Percentiles rank a stretch among this genome's conserved stretches.
Evolutionary conservation across 148 eudicot species (phyloP).

Genomic region (Fagopyrum tataricum): DNA sequence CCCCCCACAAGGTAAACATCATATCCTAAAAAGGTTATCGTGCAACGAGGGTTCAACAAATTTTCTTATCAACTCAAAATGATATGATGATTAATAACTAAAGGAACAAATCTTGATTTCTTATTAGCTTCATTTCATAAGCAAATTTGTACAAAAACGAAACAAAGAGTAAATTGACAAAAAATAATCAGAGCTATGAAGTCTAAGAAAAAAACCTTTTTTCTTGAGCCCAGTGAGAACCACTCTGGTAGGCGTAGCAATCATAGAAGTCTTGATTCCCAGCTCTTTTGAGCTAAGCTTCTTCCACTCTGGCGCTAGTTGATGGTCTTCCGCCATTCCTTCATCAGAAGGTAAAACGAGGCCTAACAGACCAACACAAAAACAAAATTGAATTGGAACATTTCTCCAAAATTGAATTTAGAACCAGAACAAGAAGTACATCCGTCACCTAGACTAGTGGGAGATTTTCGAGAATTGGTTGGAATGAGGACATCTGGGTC

Average conservation of each 20-base stretch:
- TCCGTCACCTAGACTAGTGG: neutral
- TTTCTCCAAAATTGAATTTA: neutral
- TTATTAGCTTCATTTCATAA: neutral
- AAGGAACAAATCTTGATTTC: neutral
- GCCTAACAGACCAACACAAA: neutral
- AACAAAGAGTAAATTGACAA: neutral
- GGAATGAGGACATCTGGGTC: neutral
- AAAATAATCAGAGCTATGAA: neutral
- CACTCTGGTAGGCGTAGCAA: conserved; percentile 44
- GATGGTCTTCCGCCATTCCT: neutral
- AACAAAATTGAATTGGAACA: neutral
- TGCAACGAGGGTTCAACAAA: neutral
- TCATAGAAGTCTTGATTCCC: conserved; percentile 52
- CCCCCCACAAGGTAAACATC: conserved; percentile 96
- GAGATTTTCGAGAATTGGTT: neutral
- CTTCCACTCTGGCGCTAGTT: conserved; percentile 44
- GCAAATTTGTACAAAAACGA: neutral
- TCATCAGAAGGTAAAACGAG: neutral
- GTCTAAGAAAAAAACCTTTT: conserved; percentile 31
- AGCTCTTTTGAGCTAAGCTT: conserved; percentile 59
- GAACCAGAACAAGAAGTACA: neutral
- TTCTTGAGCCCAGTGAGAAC: conserved; percentile 60
- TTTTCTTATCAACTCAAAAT: neutral
- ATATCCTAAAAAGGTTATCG: conserved; percentile 36
- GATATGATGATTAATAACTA: neutral